Evolutionary conservation across 2,329 filamentous ascomycete species (phyloP).

Genomic region (Leptoxyphium fumago): DNA sequence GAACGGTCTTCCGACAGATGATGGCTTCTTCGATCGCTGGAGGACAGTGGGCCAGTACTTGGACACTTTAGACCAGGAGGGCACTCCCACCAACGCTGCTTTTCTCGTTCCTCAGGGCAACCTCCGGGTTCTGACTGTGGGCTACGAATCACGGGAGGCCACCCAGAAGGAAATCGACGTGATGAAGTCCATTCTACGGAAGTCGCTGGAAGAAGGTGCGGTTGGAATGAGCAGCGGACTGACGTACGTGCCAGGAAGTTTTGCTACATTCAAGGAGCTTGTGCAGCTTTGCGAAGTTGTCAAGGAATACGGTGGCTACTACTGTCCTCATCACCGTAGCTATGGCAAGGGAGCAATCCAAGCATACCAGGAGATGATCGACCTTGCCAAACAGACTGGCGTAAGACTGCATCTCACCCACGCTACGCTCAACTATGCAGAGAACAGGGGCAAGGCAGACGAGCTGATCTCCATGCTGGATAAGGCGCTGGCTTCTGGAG

Average conservation of each 20-base stretch:
- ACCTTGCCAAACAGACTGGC: slow-evolving; percentile 12
- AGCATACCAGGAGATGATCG: slow-evolving; percentile 15
- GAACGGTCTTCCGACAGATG: slow-evolving; percentile 15
- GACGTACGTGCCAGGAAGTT: slow-evolving; percentile 17
- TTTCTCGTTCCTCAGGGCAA: slow-evolving; percentile 17
- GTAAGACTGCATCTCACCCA: slow-evolving; percentile 16
- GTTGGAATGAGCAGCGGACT: slow-evolving; percentile 15
- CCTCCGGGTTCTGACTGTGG: slow-evolving; percentile 14
- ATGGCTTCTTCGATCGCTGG: slow-evolving; percentile 15
- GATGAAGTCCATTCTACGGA: slow-evolving; percentile 11
- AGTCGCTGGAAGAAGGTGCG: slow-evolving; percentile 12
- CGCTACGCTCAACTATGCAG: slow-evolving; percentile 16
- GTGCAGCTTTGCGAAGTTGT: slow-evolving; percentile 13
- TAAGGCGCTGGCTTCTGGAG: slow-evolving; percentile 9
- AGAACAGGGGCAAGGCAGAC: slow-evolving; percentile 14
- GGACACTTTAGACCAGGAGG: slow-evolving; percentile 11
- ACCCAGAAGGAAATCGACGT: slow-evolving; percentile 9
- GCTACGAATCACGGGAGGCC: slow-evolving; percentile 11
- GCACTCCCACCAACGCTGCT: slow-evolving; percentile 14
- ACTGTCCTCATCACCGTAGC: slow-evolving; percentile 15
- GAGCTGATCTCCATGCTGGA: slow-evolving; percentile 16
- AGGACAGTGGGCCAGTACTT: slow-evolving; percentile 13
- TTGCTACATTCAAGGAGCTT: slow-evolving; percentile 12
- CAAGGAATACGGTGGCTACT: slow-evolving; percentile 13
- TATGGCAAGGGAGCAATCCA: slow-evolving; percentile 15